A percentile compares a stretch with the other conserved stretches of the same genome.
Conservation (phyloP, 306 rosid species). For the Vigna mungo region DNA sequence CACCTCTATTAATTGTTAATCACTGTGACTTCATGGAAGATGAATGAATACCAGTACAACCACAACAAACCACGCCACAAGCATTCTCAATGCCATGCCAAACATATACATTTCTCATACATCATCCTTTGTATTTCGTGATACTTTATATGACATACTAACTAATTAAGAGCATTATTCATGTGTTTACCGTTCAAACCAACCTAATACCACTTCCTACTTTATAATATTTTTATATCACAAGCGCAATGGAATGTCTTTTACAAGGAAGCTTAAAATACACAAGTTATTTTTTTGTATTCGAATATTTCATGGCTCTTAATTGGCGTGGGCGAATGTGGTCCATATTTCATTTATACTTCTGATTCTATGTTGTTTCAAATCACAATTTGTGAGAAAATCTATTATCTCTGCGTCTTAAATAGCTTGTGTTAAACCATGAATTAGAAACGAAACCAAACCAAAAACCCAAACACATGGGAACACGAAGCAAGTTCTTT, state of each 20-base stretch:
- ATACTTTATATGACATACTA: not conserved
- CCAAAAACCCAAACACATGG: not conserved
- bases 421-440: not conserved
- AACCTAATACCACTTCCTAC: constrained; percentile 34
- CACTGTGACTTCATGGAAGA: constrained; percentile 31
- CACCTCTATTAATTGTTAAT: constrained; percentile 13
- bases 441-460: not conserved
- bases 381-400: not conserved
- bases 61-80: not conserved
- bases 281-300: not conserved
- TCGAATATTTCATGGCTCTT: not conserved
- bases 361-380: not conserved
- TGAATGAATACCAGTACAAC: constrained; percentile 13
- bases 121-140: constrained; percentile 29
- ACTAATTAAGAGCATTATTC: constrained; percentile 12
- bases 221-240: not conserved
- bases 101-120: not conserved
- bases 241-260: not conserved
- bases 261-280: not conserved
- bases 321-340: not conserved
- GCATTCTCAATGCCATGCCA: constrained; percentile 25
- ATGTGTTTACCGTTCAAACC: not conserved
- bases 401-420: not conserved
- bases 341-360: not conserved
- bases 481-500: constrained; percentile 8